Percentiles rank a stretch among this genome's conserved stretches.
Conservation (phyloP, 345 rosid genomes). For the Aurinia saxatilis region DNA sequence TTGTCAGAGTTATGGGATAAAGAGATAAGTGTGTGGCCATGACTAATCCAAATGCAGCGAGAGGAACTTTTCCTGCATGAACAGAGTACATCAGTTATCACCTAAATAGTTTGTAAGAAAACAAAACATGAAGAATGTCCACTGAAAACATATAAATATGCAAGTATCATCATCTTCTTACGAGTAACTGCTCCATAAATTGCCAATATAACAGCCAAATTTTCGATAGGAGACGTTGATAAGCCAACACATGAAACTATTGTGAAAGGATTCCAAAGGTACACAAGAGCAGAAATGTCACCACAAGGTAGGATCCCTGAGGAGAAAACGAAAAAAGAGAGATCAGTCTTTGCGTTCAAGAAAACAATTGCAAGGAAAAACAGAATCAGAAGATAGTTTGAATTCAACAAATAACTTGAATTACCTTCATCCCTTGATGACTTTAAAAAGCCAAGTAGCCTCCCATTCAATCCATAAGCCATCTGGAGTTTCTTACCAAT, state of each 20-base stretch:
- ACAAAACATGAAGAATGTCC: too few species aligned
- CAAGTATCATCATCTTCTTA: slow-evolving; percentile 35
- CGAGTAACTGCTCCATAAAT: slow-evolving; percentile 73
- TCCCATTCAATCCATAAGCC: slow-evolving; percentile 45
- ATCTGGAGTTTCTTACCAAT: slow-evolving; percentile 54
- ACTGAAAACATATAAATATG: too few species aligned
- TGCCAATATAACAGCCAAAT: slow-evolving; percentile 53
- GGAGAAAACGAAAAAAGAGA: slow-evolving; percentile 10
- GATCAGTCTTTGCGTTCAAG: slow-evolving; percentile 18
- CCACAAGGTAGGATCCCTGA: slow-evolving; percentile 57
- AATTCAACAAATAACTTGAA: not conserved
- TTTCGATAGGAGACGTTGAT: slow-evolving; percentile 84
- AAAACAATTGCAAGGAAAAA: not conserved
- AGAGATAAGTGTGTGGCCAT: slow-evolving; percentile 87
- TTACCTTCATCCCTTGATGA: slow-evolving; percentile 46
- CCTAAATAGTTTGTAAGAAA: not conserved
- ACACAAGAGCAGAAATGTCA: slow-evolving; percentile 78
- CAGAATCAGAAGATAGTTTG: not conserved
- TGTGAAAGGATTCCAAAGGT: slow-evolving; percentile 92
- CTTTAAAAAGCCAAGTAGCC: slow-evolving; percentile 38
- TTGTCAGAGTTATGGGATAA: slow-evolving; percentile 61
- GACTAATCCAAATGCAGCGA: slow-evolving; percentile 95
- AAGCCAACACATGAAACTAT: slow-evolving; percentile 75
- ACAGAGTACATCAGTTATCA: not conserved
- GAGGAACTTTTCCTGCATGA: slow-evolving; percentile 58